phyloP scores from a whole-genome alignment of 495 filamentous ascomycete species.

The Lindgomyces ingoldianus region DNA sequence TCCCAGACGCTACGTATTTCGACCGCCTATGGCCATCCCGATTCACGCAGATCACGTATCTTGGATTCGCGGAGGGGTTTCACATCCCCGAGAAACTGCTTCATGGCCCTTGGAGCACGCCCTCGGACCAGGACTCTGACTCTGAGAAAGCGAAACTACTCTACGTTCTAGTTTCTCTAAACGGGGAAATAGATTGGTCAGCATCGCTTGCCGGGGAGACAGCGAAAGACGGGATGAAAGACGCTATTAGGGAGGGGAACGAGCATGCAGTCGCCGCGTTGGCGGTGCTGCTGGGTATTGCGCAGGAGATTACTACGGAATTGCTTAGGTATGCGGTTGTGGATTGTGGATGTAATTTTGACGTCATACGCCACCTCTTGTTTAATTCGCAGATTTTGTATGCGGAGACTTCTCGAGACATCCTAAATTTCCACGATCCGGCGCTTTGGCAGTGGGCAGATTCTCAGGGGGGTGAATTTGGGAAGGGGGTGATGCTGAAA shows the following conservation, averaged over 20 bases:
- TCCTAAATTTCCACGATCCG: slow-evolving; percentile 31
- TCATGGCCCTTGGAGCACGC: slow-evolving; percentile 22
- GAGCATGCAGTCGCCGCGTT: slow-evolving; percentile 33
- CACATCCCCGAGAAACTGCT: slow-evolving; percentile 36
- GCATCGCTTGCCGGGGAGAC: slow-evolving; percentile 29
- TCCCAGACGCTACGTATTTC: slow-evolving; percentile 15
- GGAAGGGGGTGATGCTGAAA: slow-evolving; percentile 13
- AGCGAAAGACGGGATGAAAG: slow-evolving; percentile 29
- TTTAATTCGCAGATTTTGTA: slow-evolving; percentile 36
- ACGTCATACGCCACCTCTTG: slow-evolving; percentile 25
- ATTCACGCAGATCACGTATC: slow-evolving; percentile 26
- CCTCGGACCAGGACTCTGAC: too few species aligned
- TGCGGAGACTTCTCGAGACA: neutral
- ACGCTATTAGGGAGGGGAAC: slow-evolving; percentile 24
- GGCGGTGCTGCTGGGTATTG: slow-evolving; percentile 22
- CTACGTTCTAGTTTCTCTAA: slow-evolving; percentile 32
- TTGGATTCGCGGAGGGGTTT: slow-evolving; percentile 30
- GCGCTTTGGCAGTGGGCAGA: slow-evolving; percentile 32
- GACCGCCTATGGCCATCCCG: slow-evolving; percentile 24
- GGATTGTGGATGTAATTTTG: slow-evolving; percentile 21
- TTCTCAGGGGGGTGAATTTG: neutral
- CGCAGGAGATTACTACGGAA: slow-evolving; percentile 20
- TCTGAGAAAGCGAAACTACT: slow-evolving; percentile 28
- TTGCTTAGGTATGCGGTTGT: slow-evolving; percentile 20
- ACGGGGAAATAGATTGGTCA: slow-evolving; percentile 33